A percentile compares a stretch with the other conserved stretches of the same genome.
These are phyloP conservation scores for Tilletiopsis washingtonensis DNA, from an alignment of 1,284 basidiomycete species.

Conservation along the genomic window DNA sequence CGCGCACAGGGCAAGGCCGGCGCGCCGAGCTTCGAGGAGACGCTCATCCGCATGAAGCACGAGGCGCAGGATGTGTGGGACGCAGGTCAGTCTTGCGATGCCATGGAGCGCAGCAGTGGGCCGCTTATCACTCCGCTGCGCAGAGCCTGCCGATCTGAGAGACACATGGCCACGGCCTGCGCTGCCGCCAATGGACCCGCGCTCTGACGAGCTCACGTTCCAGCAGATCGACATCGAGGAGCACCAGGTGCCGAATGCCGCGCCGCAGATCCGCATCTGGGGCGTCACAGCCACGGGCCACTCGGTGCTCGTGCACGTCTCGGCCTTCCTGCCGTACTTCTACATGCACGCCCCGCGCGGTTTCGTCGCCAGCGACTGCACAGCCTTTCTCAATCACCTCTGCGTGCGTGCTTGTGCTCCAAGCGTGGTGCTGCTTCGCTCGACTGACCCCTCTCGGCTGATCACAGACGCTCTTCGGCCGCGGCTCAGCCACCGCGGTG, in stretches of 20 bases:
- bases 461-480: conserved; percentile 22
- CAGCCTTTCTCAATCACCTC: conserved; percentile 40
- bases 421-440: too few species aligned
- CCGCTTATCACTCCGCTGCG: too few species aligned
- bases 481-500: conserved; percentile 21
- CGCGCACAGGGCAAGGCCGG: too few species aligned
- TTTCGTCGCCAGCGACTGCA: conserved; percentile 34
- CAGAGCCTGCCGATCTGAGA: too few species aligned
- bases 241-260: conserved; percentile 21
- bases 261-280: conserved; percentile 44
- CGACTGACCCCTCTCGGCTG: background rate
- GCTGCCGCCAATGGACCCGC: conserved; percentile 20
- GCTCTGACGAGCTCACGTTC: conserved; percentile 28
- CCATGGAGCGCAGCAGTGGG: too few species aligned
- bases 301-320: conserved; percentile 44
- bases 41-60: conserved; percentile 4
- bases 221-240: conserved; percentile 48
- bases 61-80: conserved; percentile 6
- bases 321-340: conserved; percentile 46
- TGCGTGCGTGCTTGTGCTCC: conserved; percentile 18
- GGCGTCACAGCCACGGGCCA: conserved; percentile 38
- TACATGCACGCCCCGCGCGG: conserved; percentile 42
- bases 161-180: conserved; percentile 32
- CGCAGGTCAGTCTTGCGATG: background rate
- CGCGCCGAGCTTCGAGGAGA: conserved; percentile 8